Base-by-base conservation (phyloP, 2,329 filamentous ascomycete genomes). In the Cadophora malorum region DNA sequence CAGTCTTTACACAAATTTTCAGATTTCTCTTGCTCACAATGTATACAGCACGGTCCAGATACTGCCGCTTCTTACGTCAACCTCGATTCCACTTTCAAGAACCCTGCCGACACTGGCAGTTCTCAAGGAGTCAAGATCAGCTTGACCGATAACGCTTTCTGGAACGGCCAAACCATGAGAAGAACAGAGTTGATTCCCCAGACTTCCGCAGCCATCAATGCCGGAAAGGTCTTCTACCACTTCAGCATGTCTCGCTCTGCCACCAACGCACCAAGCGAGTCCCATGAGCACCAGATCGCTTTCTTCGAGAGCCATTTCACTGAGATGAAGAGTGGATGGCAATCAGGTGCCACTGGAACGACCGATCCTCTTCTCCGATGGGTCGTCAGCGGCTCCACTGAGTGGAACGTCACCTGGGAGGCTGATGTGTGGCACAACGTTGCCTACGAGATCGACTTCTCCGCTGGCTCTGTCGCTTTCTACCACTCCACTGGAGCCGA, bases 101-200 rank as follows among this genome's bases (percentile, higher is more conserved):
- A 82, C 65, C 81, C 81, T 66, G 79, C 84, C 71, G 90, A 91
- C 77, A 81, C 81, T 0, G 82, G 81, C 62, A 88, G 87, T 62
- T 83, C 81, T 47, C 85, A 91, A 78, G 91, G 90, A 23, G 87
- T 86, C 73, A 90, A 90, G 76, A 88, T 93, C 78, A 90, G 88
- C 8, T 88, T 93, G 61, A 81, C 83, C 74, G 78, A 79, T 73
- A 89, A 86, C 0, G 84, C 90, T 0, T 91, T 87, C 78, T 93
- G 90, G 90, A 89, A 92, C 78, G 88, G 87, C 21, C 88, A 91
- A 77, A 86, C 79, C 61, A 92, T 92, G 90, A 86, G 89, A 77
- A 85, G 90, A 59, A 92, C 89, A 0, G 90, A 93, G 80, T 81
- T 93, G 69, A 93, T 93, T 72, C 90, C 90, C 9, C 88, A 91